phyloP scores from a whole-genome alignment of 208 protist genomes.

The Leishmania tarentolae region DNA sequence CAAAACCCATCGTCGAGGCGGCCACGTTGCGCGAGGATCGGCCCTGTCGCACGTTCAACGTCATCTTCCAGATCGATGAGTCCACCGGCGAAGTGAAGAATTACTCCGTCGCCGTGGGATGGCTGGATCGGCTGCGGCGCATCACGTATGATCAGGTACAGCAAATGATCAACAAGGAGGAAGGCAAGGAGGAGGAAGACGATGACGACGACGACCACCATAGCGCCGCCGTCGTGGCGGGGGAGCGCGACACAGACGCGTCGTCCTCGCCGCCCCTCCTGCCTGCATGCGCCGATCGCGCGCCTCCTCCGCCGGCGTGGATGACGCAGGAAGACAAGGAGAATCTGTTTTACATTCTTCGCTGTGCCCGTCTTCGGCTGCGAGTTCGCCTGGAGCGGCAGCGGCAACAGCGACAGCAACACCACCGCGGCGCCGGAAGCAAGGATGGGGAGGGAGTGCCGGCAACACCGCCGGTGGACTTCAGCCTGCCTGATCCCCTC shows the following conservation, averaged over 20 bases:
- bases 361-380: constrained; percentile 47
- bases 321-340: constrained; percentile 45
- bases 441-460: not conserved
- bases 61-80: constrained; percentile 80
- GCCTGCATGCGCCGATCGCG: not conserved
- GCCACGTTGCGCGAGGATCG: constrained; percentile 85
- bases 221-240: not conserved
- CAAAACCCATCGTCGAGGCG: constrained; percentile 82
- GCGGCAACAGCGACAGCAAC: constrained; percentile 5
- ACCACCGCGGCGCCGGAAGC: not conserved
- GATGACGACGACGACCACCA: not conserved
- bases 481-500: constrained; percentile 74
- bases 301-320: constrained; percentile 50
- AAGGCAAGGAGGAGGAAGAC: not conserved
- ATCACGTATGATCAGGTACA: constrained; percentile 90
- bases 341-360: constrained; percentile 59
- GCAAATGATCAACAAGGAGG: constrained; percentile 44
- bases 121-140: constrained; percentile 76
- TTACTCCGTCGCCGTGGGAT: constrained; percentile 76
- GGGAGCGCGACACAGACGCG: not conserved
- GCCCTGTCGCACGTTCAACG: constrained; percentile 87
- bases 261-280: not conserved
- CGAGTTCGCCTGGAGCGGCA: constrained; percentile 39
- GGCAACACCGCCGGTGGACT: constrained; percentile 35
- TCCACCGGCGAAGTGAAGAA: constrained; percentile 68